These are phyloP conservation scores for Termitomyces sp. DNA, from an alignment of 768 basidiomycete genomes.

Conservation along the genomic window DNA sequence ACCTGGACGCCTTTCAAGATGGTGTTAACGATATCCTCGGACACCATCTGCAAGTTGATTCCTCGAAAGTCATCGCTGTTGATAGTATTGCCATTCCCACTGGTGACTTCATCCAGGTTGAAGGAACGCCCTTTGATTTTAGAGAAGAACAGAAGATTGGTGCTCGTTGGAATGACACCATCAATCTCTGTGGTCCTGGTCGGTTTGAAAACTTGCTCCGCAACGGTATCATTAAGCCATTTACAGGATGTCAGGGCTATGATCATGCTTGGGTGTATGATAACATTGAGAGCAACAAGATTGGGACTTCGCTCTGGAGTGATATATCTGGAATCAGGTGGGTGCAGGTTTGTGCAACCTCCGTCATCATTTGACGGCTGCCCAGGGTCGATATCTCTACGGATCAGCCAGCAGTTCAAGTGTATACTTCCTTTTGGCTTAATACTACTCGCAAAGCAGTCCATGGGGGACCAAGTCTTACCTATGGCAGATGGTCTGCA, in stretches of 20 bases:
- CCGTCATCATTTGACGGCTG: not conserved
- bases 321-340: conserved; percentile 44
- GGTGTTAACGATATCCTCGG: conserved; percentile 27
- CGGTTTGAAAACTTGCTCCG: not conserved
- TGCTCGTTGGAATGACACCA: conserved; percentile 26
- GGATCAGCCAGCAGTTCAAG: conserved; percentile 45
- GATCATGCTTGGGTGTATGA: conserved; percentile 49
- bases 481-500: conserved; percentile 35
- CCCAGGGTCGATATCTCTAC: conserved; percentile 42
- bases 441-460: conserved; percentile 39
- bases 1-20: conserved; percentile 46
- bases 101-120: conserved; percentile 17
- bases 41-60: conserved; percentile 23
- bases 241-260: conserved; percentile 39
- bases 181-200: conserved; percentile 24
- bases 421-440: conserved; percentile 42
- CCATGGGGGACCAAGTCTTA: conserved; percentile 40
- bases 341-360: not conserved
- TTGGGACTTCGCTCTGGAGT: conserved; percentile 39
- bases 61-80: conserved; percentile 26
- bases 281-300: conserved; percentile 17
- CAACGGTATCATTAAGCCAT: not conserved
- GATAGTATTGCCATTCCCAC: conserved; percentile 32
- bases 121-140: conserved; percentile 37
- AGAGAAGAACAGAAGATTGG: conserved; percentile 24